Evolutionary conservation across 306 rosid species (phyloP).

Genomic region (Lupinus albus): DNA sequence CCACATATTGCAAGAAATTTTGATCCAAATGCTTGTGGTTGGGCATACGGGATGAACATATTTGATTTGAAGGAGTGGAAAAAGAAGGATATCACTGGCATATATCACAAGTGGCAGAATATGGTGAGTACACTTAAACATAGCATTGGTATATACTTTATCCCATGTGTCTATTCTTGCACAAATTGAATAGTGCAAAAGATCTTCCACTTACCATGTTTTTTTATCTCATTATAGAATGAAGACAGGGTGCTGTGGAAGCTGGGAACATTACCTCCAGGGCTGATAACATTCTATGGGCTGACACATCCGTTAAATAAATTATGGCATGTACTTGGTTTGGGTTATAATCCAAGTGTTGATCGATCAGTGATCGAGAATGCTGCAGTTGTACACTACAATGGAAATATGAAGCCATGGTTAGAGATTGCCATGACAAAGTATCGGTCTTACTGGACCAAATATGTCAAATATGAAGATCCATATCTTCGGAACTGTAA

Average conservation of each 20-base stretch:
- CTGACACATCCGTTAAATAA: slow-evolving; percentile 79
- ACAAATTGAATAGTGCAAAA: neutral
- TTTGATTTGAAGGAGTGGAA: slow-evolving; percentile 96
- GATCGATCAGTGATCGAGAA: slow-evolving; percentile 62
- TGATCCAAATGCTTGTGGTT: slow-evolving; percentile 92
- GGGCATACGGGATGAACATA: slow-evolving; percentile 98
- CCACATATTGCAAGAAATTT: slow-evolving; percentile 84
- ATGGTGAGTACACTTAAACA: slow-evolving; percentile 66
- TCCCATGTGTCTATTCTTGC: slow-evolving; percentile 8
- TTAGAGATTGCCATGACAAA: slow-evolving; percentile 85
- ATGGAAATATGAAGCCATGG: slow-evolving; percentile 99
- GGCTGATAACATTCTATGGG: slow-evolving; percentile 89
- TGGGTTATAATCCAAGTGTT: slow-evolving; percentile 91
- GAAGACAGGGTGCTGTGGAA: slow-evolving; percentile 92
- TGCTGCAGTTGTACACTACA: slow-evolving; percentile 92
- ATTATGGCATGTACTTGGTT: slow-evolving; percentile 98
- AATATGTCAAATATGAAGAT: slow-evolving; percentile 72
- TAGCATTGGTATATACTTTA: slow-evolving; percentile 36
- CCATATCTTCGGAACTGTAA: slow-evolving; percentile 77
- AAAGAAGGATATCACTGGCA: slow-evolving; percentile 82
- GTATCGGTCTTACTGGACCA: slow-evolving; percentile 82
- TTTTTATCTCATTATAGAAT: slow-evolving; percentile 58
- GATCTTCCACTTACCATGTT: slow-evolving; percentile 29
- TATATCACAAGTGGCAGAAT: slow-evolving; percentile 98
- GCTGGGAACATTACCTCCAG: slow-evolving; percentile 95